Percentiles rank a stretch among this genome's conserved stretches.
Conservation (phyloP, 2,329 filamentous ascomycete genomes). For the Botrytis cinerea region DNA sequence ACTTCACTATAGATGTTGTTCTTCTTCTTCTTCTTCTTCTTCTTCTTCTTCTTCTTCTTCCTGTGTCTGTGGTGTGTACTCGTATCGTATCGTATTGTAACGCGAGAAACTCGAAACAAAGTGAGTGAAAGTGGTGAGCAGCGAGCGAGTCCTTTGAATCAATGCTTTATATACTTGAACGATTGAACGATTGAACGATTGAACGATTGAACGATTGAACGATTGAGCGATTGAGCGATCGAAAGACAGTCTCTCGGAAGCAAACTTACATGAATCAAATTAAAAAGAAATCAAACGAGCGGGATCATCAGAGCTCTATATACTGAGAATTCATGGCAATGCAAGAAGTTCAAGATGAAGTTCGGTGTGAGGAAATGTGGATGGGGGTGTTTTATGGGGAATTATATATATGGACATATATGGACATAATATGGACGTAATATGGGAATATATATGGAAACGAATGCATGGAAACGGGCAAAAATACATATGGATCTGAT, state of each 20-base stretch:
- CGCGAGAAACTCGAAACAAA: not conserved
- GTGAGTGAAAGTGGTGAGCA: not conserved
- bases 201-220: not conserved
- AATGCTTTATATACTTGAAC: not conserved
- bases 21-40: no score
- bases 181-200: not conserved
- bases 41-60: no score
- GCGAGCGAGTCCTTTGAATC: not conserved
- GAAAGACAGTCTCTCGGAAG: not conserved
- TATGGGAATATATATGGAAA: not conserved
- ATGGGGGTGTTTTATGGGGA: not conserved
- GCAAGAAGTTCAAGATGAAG: not conserved
- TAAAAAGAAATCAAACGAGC: not conserved
- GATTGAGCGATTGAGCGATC: not conserved
- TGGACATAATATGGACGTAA: no score
- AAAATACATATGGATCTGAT: no score
- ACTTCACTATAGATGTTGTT: not conserved
- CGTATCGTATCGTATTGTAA: not conserved
- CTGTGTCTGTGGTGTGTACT: not conserved
- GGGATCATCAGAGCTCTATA: constrained; percentile 2
- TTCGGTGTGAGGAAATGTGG: not conserved
- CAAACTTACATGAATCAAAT: not conserved
- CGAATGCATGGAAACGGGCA: no score
- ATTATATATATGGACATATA: not conserved
- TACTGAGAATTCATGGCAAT: not conserved